Conservation (phyloP, 352 stramenopile genomes). For the Phytophthora pluvialis region DNA sequence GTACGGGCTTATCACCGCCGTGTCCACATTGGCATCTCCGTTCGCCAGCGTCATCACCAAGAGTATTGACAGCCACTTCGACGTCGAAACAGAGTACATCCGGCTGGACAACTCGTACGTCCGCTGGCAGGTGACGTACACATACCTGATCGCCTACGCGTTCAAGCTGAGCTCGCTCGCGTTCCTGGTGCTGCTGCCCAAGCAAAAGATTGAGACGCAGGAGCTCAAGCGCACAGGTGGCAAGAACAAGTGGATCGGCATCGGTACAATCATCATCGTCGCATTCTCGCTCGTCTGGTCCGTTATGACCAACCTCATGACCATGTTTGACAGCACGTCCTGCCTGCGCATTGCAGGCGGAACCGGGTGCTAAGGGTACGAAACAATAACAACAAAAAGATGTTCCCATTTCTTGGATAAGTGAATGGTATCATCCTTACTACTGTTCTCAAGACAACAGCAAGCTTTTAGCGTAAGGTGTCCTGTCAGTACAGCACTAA, state of each 20-base stretch:
- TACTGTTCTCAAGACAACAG: no score
- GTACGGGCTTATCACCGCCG: constrained; percentile 45
- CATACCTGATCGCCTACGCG: constrained; percentile 39
- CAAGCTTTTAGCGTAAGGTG: no score
- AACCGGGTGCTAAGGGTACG: constrained; percentile 26
- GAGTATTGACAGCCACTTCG: constrained; percentile 34
- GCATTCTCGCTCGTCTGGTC: constrained; percentile 29
- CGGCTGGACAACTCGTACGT: constrained; percentile 36
- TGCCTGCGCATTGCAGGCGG: constrained; percentile 44
- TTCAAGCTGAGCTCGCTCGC: constrained; percentile 38
- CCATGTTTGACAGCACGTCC: constrained; percentile 39
- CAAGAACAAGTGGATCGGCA: constrained; percentile 37
- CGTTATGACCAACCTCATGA: constrained; percentile 45
- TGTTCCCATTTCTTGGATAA: no score
- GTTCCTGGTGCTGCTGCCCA: constrained; percentile 39
- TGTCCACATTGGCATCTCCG: constrained; percentile 35
- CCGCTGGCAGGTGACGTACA: constrained; percentile 40
- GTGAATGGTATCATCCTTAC: no score
- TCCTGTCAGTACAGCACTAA: constrained; percentile 12
- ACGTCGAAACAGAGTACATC: constrained; percentile 31
- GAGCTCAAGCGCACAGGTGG: constrained; percentile 31
- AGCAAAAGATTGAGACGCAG: constrained; percentile 33
- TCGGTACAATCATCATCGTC: constrained; percentile 28
- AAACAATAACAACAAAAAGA: not conserved
- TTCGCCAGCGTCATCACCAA: constrained; percentile 42